Percentiles rank a stretch among this genome's conserved stretches.
Conservation (phyloP, 495 filamentous ascomycete genomes). For the Apiosordaria backusii region DNA sequence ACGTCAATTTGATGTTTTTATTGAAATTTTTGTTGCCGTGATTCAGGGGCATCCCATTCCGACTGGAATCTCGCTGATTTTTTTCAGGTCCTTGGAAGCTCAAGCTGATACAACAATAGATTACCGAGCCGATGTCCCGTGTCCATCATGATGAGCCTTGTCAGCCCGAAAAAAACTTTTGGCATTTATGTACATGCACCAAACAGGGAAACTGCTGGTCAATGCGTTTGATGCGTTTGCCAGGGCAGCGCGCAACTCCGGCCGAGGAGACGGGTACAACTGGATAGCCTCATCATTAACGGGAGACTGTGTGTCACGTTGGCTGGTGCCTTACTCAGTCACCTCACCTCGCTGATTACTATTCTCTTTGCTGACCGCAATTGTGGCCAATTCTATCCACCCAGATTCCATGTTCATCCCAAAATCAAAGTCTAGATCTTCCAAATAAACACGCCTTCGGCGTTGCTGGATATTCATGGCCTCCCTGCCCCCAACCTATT, state of each 20-base stretch:
- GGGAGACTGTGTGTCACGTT: neutral
- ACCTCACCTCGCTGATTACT: neutral
- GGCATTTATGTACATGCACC: neutral
- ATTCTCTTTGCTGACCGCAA: neutral
- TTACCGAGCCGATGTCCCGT: neutral
- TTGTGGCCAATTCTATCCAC: neutral
- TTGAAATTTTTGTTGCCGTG: neutral
- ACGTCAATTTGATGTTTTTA: neutral
- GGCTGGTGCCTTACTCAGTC: neutral
- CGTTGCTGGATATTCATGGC: neutral
- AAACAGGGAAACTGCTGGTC: conserved; percentile 1
- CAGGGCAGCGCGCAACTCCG: neutral
- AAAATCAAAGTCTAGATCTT: neutral
- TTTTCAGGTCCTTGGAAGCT: neutral
- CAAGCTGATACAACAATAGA: neutral
- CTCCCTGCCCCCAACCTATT: neutral
- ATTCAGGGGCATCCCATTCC: neutral
- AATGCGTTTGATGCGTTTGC: neutral
- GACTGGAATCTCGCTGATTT: neutral
- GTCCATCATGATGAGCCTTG: neutral
- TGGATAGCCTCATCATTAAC: neutral
- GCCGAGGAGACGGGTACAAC: neutral
- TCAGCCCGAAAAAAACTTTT: neutral
- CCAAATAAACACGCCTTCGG: neutral
- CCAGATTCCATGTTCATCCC: neutral